Base-by-base conservation (phyloP, 225 moss, liverwort and hornwort species). In the Thuidium tamariscinum region DNA sequence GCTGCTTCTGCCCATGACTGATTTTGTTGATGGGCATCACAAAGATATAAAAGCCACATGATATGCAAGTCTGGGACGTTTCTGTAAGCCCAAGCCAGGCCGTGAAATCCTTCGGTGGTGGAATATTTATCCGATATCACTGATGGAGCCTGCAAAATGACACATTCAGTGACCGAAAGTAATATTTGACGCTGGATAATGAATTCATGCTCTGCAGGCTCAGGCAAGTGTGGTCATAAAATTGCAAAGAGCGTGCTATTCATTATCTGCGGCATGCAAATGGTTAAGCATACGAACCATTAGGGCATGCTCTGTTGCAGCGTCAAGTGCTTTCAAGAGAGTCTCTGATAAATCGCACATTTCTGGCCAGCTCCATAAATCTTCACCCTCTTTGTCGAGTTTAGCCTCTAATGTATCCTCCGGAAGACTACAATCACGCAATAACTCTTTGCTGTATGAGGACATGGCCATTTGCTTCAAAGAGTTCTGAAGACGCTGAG, bases 1-100 rank as follows among this genome's bases (percentile, higher is more conserved):
- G 97, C 97, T 89, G 98, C 95, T 90, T 99, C 98, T 80, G 98
- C 98, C 98, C 98, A 99, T 73, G 98, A 99, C 77, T 97, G 98
- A 93, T 97, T 99, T 74, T 97, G 95, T 88, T 99, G 98, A 87
- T 99, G 98, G 66, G 96, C 96, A 90, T 99, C 98, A 89, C 96
- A 97, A 32, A 99, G 92, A 89, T 99, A 97, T 76, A 97, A 91
- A 88, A 99, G 96, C 98, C 98, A 99, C 98, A 99, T 99, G 73
- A 99, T 99, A 86, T 99, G 98, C 80, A 99, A 95, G 88, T 99
- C 98, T 61, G 97, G 98, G 76, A 99, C 98, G 87, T 97, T 96
- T 62, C 96, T 95, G 86, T 97, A 99, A 89, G 97, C 98, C 96
- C 98, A 97, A 69, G 97, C 98, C 85, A 99, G 89, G 83, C 98